Base-by-base conservation (phyloP, 768 basidiomycete genomes). In the Podaxis pistillaris region DNA sequence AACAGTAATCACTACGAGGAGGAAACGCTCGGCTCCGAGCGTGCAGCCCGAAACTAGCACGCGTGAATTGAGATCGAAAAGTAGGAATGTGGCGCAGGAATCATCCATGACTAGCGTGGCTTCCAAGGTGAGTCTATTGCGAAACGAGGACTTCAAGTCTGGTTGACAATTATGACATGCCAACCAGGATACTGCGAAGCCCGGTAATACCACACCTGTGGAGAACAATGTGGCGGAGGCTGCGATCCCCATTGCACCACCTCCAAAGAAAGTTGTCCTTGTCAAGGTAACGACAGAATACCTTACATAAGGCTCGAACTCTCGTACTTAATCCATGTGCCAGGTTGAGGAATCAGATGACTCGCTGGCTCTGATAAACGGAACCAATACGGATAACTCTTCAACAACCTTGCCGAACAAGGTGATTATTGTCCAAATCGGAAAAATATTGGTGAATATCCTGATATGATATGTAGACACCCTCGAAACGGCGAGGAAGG, bases 51-150 rank as follows among this genome's bases (percentile, higher is more conserved):
- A 62, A 13, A 68, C 75, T 28, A 79, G 75, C 63, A 78, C 76
- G 6, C 75, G 81, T 26, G 77, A 80, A 64, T 66, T 83, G 46
- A 77, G 83, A 38, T 82, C 83, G n/a, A 69, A 68, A 58, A 76
- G 80, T 63, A 75, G 74, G 64, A 83, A 79, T 63, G 74, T 73
- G 22, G 71, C 73, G 19, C 65, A 68, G 47, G 79, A 79, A 40
- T 74, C 76, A 36, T 74, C 76, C 1, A 64, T 76, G 30, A 75
- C 75, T 56, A 78, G 76, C 56, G 68, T 78, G 30, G 76, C 80
- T 51, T 77, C 76, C 40, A 76, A 73, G 67, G 80, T 83, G 67
- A 66, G 64, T 33, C 41, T 30, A 26, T 22, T 47, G 33, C 38
- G 4, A 28, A 38, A 4, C 8, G 26, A 7, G 22, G 13, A 37